phyloP scores from a whole-genome alignment of 2,329 filamentous ascomycete genomes.

The Diplodia corticola region DNA sequence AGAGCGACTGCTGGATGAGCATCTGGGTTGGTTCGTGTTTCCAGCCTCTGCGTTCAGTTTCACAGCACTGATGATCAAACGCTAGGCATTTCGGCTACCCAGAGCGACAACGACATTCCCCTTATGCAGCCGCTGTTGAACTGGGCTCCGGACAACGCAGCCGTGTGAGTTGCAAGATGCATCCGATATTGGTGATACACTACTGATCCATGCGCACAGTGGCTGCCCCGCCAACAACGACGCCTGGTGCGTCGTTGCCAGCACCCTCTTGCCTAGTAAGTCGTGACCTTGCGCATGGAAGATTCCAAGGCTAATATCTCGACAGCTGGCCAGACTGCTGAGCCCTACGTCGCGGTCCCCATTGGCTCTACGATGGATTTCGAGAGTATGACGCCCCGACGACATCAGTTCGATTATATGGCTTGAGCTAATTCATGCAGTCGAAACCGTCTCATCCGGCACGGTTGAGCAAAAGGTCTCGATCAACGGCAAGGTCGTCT shows the following conservation, averaged over 20 bases:
- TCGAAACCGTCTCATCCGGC: neutral
- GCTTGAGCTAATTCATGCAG: neutral
- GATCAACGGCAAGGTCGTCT: neutral
- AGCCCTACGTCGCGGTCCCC: neutral
- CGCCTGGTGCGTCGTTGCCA: constrained; percentile 18
- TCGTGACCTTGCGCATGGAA: neutral
- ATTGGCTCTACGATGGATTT: neutral
- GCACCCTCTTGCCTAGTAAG: constrained; percentile 8
- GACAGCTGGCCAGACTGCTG: neutral
- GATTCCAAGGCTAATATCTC: neutral
- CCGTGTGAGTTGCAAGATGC: neutral
- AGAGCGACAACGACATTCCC: neutral
- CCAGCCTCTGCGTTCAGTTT: neutral
- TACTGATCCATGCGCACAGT: neutral
- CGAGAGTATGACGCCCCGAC: neutral
- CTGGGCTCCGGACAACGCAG: constrained; percentile 1
- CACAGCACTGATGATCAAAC: neutral
- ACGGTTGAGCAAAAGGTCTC: neutral
- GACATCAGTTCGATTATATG: neutral
- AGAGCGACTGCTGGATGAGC: neutral
- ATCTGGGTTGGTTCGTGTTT: constrained; percentile 19
- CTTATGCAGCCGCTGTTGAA: neutral
- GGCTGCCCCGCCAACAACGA: neutral
- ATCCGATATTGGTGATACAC: neutral
- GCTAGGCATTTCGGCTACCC: neutral